phyloP scores from a whole-genome alignment of 1,284 basidiomycete genomes.

The Volvariella surrecta region DNA sequence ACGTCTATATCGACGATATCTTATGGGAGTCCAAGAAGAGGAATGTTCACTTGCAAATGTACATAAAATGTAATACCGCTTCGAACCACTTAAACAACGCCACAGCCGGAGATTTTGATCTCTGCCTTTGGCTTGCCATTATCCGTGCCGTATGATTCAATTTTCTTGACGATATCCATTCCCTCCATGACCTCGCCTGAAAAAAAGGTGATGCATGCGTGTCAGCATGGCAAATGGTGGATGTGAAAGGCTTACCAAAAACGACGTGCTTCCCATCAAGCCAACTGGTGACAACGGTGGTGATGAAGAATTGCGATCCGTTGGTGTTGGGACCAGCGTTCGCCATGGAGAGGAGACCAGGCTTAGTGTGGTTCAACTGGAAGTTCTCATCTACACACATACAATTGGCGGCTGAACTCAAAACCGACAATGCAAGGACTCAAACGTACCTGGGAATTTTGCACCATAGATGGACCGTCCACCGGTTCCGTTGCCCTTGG shows the following conservation, averaged over 20 bases:
- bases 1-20: too few species aligned
- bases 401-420: neutral
- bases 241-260: conserved; percentile 44
- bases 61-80: too few species aligned
- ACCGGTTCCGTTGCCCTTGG: conserved; percentile 75
- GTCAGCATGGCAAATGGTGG: conserved; percentile 2
- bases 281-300: conserved; percentile 59
- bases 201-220: conserved; percentile 1
- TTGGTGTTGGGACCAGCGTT: conserved; percentile 68
- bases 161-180: conserved; percentile 46
- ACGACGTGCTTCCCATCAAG: conserved; percentile 78
- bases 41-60: too few species aligned
- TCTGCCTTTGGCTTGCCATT: conserved; percentile 36
- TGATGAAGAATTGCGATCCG: conserved; percentile 70
- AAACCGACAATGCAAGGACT: neutral
- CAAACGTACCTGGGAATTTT: conserved; percentile 58
- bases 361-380: conserved; percentile 66
- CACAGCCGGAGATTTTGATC: conserved; percentile 46
- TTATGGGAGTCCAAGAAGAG: too few species aligned
- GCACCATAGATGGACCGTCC: conserved; percentile 90
- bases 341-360: conserved; percentile 89
- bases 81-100: conserved; percentile 30
- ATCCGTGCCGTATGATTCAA: conserved; percentile 52
- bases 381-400: conserved; percentile 78
- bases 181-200: conserved; percentile 59